Evolutionary conservation across 2,329 filamentous ascomycete species (phyloP), one percentile per base, ranked within the genome.

Genomic region (Proliferodiscus dingleyae): DNA sequence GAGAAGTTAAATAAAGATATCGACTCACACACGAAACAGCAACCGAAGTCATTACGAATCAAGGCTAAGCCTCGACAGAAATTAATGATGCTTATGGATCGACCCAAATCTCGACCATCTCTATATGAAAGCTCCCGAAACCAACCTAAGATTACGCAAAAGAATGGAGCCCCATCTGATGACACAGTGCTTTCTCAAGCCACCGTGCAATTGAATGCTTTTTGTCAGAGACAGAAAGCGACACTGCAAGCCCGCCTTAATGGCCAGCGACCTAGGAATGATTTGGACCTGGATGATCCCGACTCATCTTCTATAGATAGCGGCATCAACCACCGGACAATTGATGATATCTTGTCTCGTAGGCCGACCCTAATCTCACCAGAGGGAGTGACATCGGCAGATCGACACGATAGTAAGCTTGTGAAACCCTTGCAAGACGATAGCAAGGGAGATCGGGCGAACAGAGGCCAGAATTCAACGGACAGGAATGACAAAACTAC

Each of bases 51-150:
- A 22, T 39, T 64, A 34, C 54, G 58, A 23, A 61, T 64, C 28
- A 64, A 55, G 41, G 46, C 60, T 19, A 54, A 56, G 43, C 49
- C 55, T 18, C 54, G 49, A 19, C 50, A 44, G 34, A 56, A 54
- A 33, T 61, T 63, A 57, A 57, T 63, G 53, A 61, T 64, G 58
- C 51, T 60, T 16, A 54, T 61, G 51, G 51, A 54, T 32, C 45
- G 47, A 15, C 45, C 55, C 8, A 49, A 30, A 33, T 47, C 52
- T 36, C 46, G 48, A n/a, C 21, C 45, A 21, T 40, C 44, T 22
- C n/a, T 36, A 3, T 37, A 26, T 19, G 40, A 28, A 3, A 33
- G 42, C 28, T 42, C 38, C 32, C 28, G 24, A 11, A 28, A 30
- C n/a, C 30, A 11, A 21, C 23, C 48, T 6, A 40, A 40, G n/a